Evolutionary conservation across 352 stramenopile species (phyloP).

Genomic region (Peronospora tabacina): DNA sequence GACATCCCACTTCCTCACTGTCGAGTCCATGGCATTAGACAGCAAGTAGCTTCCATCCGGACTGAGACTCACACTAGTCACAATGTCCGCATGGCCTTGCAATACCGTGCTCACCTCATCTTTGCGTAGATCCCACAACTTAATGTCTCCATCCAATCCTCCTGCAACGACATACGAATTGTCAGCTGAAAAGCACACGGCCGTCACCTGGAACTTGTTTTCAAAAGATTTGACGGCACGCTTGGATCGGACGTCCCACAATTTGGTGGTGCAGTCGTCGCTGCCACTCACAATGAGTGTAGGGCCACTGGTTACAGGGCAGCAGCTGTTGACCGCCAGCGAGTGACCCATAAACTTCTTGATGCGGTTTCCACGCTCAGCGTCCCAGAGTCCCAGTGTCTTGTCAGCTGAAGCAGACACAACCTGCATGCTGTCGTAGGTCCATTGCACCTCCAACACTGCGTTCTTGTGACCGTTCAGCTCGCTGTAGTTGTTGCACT

Average conservation of each 20-base stretch:
- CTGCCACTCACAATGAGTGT: constrained; percentile 83
- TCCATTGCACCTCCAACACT: constrained; percentile 90
- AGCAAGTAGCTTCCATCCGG: constrained; percentile 90
- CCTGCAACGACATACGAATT: constrained; percentile 84
- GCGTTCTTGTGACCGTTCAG: constrained; percentile 94
- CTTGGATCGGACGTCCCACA: constrained; percentile 88
- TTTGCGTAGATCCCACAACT: constrained; percentile 90
- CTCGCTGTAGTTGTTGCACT: constrained; percentile 92
- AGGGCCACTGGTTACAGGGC: constrained; percentile 71
- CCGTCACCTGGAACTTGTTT: constrained; percentile 87
- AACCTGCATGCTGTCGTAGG: constrained; percentile 79
- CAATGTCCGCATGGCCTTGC: constrained; percentile 88
- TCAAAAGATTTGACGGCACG: constrained; percentile 75
- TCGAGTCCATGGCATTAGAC: constrained; percentile 93
- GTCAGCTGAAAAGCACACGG: constrained; percentile 84
- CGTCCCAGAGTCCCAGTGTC: constrained; percentile 84
- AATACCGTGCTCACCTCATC: constrained; percentile 74
- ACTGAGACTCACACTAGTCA: constrained; percentile 91
- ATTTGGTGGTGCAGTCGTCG: constrained; percentile 84
- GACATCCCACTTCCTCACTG: constrained; percentile 90
- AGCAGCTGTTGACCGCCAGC: constrained; percentile 88
- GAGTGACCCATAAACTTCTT: constrained; percentile 83
- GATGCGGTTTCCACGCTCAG: constrained; percentile 67
- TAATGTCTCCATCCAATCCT: constrained; percentile 92
- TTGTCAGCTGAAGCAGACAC: constrained; percentile 91